Conservation (phyloP, 345 rosid genomes). For the Kernera saxatilis region DNA sequence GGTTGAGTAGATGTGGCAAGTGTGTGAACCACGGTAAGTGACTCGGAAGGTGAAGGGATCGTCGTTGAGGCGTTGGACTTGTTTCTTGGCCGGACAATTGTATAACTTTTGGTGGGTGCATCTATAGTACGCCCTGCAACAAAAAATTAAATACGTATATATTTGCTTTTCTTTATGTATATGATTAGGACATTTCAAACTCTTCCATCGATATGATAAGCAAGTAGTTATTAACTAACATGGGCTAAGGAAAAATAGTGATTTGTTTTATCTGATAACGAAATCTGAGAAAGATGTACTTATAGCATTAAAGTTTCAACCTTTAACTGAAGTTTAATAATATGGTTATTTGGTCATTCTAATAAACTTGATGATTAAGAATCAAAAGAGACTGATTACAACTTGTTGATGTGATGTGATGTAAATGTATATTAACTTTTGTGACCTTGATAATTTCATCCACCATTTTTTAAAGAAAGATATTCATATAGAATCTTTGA, state of each 20-base stretch:
- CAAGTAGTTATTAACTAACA: not conserved
- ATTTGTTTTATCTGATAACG: not conserved
- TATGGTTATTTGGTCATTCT: not conserved
- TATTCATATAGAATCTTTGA: not conserved
- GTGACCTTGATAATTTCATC: not conserved
- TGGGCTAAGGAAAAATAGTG: not conserved
- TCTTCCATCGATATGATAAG: not conserved
- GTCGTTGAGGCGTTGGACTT: slow-evolving; percentile 67
- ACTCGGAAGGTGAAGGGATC: slow-evolving; percentile 60
- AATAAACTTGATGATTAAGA: slow-evolving; percentile 1
- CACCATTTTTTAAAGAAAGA: not conserved
- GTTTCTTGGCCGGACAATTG: slow-evolving; percentile 83
- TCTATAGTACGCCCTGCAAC: slow-evolving; percentile 69
- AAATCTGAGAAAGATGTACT: not conserved
- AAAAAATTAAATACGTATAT: not conserved
- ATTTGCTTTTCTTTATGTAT: not conserved
- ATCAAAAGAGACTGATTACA: slow-evolving; percentile 18
- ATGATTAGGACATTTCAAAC: not conserved
- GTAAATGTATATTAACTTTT: not conserved
- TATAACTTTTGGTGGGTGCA: slow-evolving; percentile 84
- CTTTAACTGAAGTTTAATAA: not conserved
- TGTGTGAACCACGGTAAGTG: slow-evolving; percentile 60
- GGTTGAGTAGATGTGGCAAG: slow-evolving; percentile 58
- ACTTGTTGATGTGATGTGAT: slow-evolving; percentile 8
- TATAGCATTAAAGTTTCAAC: not conserved